These are phyloP conservation scores for Bifiguratus adelaidae DNA, from an alignment of 192 early-diverging fungal genomes.

Conservation along the genomic window DNA sequence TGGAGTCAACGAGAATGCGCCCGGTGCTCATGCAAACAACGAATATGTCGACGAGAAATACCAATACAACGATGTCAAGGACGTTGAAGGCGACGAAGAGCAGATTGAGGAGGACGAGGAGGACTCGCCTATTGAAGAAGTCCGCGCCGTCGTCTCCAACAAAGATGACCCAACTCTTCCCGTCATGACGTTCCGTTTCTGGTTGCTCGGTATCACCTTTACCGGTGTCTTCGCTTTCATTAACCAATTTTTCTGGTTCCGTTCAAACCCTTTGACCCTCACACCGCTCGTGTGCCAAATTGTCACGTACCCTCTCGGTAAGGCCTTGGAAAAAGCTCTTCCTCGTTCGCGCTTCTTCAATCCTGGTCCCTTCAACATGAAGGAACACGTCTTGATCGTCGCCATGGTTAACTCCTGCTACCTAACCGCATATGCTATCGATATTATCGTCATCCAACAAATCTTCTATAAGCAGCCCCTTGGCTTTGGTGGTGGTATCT, in stretches of 20 bases:
- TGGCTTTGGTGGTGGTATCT: conserved; percentile 18
- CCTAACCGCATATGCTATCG: conserved; percentile 25
- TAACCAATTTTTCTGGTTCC: conserved; percentile 55
- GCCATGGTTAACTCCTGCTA: conserved; percentile 17
- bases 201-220: conserved; percentile 65
- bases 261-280: conserved; percentile 26
- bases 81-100: too few species aligned
- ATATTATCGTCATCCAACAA: conserved; percentile 27
- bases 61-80: too few species aligned
- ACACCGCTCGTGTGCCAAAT: conserved; percentile 33
- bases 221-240: conserved; percentile 46
- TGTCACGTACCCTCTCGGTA: conserved; percentile 36
- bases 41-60: too few species aligned
- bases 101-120: conserved; percentile 11
- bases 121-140: conserved; percentile 59
- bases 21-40: too few species aligned
- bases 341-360: conserved; percentile 35
- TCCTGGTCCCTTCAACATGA: conserved; percentile 54
- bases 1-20: too few species aligned
- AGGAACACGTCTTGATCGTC: conserved; percentile 40
- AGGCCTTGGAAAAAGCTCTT: conserved; percentile 24
- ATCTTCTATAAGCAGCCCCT: conserved; percentile 23
- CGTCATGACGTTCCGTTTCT: conserved; percentile 61
- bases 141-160: conserved; percentile 55
- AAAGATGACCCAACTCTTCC: conserved; percentile 56